Conservation (phyloP, 2,329 filamentous ascomycete species). For the Exophiala oligosperma region DNA sequence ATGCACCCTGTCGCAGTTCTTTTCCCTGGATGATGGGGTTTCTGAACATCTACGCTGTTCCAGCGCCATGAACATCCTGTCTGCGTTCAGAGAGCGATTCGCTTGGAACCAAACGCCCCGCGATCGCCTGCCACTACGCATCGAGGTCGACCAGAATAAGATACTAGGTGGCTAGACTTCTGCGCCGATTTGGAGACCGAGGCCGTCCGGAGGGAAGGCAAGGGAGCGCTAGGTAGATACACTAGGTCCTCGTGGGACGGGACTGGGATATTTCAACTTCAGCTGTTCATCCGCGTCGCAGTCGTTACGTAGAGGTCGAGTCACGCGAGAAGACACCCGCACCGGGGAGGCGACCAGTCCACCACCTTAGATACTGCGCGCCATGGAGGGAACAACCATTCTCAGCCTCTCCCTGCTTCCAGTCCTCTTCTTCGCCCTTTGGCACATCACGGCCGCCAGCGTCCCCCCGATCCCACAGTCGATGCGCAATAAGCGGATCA, state of each 20-base stretch:
- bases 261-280: no score
- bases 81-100: neutral
- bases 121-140: neutral
- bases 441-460: constrained; percentile 36
- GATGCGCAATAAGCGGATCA: constrained; percentile 80
- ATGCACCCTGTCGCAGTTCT: constrained; percentile 1
- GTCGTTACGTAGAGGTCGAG: no score
- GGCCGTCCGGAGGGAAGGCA: no score
- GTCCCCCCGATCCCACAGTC: constrained; percentile 52
- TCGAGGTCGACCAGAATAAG: neutral
- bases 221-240: no score
- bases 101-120: neutral
- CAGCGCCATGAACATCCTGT: constrained; percentile 2
- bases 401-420: constrained; percentile 21
- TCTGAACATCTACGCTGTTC: neutral
- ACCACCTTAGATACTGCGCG: neutral
- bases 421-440: constrained; percentile 26
- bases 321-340: no score
- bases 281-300: no score
- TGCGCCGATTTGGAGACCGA: no score
- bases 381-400: constrained; percentile 15
- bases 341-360: neutral
- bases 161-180: no score
- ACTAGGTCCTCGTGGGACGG: no score
- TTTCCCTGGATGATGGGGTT: neutral